These are phyloP conservation scores for Ceratocystis colombiana DNA, from an alignment of 2,329 filamentous ascomycete species.

Conservation along the genomic window DNA sequence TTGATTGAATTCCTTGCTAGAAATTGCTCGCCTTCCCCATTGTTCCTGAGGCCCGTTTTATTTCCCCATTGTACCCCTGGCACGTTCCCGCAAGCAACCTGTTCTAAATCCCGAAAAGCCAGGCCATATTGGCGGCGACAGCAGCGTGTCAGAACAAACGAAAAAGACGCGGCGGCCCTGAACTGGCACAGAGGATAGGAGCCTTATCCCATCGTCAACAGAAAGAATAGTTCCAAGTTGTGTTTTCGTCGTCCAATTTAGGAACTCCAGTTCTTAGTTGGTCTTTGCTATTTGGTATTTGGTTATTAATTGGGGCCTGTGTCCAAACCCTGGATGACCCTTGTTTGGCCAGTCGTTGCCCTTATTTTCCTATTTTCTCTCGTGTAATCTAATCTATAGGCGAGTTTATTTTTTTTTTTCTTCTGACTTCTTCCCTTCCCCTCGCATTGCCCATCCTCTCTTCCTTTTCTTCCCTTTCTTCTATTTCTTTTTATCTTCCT, in stretches of 20 bases:
- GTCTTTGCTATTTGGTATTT: constrained; percentile 2
- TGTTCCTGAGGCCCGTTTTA: constrained; percentile 9
- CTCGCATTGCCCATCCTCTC: constrained; percentile 3
- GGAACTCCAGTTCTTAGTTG: neutral
- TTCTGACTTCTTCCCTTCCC: constrained; percentile 16
- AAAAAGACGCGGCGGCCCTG: neutral
- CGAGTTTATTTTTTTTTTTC: neutral
- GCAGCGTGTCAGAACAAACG: neutral
- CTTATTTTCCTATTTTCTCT: constrained; percentile 25
- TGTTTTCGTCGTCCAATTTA: neutral
- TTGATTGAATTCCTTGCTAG: neutral
- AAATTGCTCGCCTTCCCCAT: neutral
- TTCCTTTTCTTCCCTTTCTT: constrained; percentile 7
- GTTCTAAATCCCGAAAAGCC: neutral
- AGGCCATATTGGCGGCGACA: neutral
- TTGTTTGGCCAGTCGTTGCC: constrained; percentile 22
- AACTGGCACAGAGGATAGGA: too few species aligned
- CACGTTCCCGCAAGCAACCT: neutral
- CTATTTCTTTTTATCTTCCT: constrained; percentile 8
- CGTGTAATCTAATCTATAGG: constrained; percentile 19
- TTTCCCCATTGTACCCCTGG: constrained; percentile 12
- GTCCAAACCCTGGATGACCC: constrained; percentile 18
- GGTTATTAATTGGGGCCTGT: constrained; percentile 15
- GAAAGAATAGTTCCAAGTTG: too few species aligned
- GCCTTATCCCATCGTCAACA: too few species aligned